Base-by-base conservation (phyloP, 306 rosid species). In the Pachyrhizus erosus region DNA sequence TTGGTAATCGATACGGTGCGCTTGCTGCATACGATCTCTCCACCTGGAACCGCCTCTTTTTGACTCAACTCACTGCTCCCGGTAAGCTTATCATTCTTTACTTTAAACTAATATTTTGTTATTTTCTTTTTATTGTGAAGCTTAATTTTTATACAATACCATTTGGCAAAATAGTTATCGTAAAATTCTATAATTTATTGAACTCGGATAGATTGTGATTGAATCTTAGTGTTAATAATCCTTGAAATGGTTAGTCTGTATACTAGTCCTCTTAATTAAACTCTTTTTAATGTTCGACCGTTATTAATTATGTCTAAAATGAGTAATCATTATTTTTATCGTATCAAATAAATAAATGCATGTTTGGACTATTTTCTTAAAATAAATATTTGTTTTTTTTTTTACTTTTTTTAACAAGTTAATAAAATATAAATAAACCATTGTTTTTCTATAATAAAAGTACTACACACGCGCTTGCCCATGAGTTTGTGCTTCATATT, bases 11-110 rank as follows among this genome's bases (percentile, higher is more conserved):
- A 6, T 92, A 90, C 66, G 61, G 90, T 18, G 96, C 91, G 3
- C 84, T 96, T 10, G 84, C 85, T 0, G 99, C 98, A 4, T 92
- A 92, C 23, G 99, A 96, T 85, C 77, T 93, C 78, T 79, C 94
- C 39, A 77, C 96, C 52, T 91, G 93, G 93, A 80, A 91, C 27
- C 89, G 93, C 17, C 69, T 92, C 42, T 96, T 93, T 84, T 89
- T 93, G 14, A 87, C 98, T 11, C 92, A 83, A 20, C 98, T 93
- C 70, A 29, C 76, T 26, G 90, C 86, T 40, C 90, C 88, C 14
- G 78, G 99, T 96, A 84, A 90, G 93, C 42, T 77, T 65, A 3
- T 49, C 26, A 34, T 17, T 9, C 24, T 34, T 5, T 18, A 20
- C 8, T 20, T n/a, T 4, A 23, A 26, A 57, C 27, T 55, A 0